Evolutionary conservation across 2,329 filamentous ascomycete genomes (phyloP), one percentile per base, ranked within the genome.

Genomic region (Fusarium illudens): DNA sequence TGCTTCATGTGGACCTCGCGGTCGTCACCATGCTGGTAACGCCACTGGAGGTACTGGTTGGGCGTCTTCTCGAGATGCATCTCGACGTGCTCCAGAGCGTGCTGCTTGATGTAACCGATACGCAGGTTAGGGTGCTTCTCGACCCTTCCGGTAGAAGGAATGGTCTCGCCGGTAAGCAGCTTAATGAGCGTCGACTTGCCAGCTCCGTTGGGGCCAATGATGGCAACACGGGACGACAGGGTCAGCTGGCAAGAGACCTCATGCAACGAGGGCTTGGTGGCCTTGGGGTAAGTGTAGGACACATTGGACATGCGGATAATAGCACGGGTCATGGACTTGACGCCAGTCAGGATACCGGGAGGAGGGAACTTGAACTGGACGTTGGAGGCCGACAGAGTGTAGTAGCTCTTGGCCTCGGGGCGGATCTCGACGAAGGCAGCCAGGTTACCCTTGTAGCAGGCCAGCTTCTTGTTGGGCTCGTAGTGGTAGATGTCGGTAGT

Each of bases 401-500:
- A 99, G 85, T 99, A 99, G 78, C 92, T 94, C 87, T 97, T 97
- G 65, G 92, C 96, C 82, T 98, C 96, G 12, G 96, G 96, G 77
- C 93, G 93, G 71, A 93, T 84, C 81, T 92, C 87, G 78, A 99
- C 96, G 76, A 99, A 97, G 32, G 85, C 89, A 19, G 89, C 88
- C 60, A 96, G 84, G 80, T 96, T 95, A 68, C 92, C 92, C 83
- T 90, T 91, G 87, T 93, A 95, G 81, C 89, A 90, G 20, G 90
- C 90, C 29, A 99, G 87, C 84, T 98, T 99, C 89, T 99, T 99
- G 80, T 90, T 89, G 25, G 88, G 88, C 81, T 99, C 96, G 82
- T 99, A 99, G 83, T 99, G 96, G 83, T 97, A 97, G 76, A 99
- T 97, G 78, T 99, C 96, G 7, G 96, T 99, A 76, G 95, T 98